A percentile compares a stretch with the other conserved stretches of the same genome.
Conservation (phyloP, 2,329 filamentous ascomycete species). For the Claviceps capensis region DNA sequence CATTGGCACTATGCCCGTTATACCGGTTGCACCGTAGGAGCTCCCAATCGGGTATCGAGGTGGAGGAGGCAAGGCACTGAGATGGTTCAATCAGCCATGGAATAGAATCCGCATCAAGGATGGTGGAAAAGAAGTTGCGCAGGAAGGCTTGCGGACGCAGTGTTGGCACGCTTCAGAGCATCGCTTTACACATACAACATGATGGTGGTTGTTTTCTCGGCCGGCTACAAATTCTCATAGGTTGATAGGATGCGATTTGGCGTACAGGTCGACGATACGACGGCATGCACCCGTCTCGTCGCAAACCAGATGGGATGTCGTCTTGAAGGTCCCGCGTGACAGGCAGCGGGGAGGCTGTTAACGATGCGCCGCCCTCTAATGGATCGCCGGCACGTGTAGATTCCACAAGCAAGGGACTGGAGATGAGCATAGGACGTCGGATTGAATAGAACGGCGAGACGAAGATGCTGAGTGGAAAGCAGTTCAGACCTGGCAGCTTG, state of each 20-base stretch:
- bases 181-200: slow-evolving; percentile 15
- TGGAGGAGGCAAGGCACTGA: slow-evolving; percentile 72
- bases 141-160: neutral
- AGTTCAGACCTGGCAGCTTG: neutral
- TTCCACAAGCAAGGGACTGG: neutral
- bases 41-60: slow-evolving; percentile 66
- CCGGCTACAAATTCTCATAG: neutral
- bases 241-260: neutral
- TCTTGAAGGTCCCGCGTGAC: neutral
- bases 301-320: neutral
- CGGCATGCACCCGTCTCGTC: neutral
- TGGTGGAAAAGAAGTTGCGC: neutral
- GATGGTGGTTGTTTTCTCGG: neutral
- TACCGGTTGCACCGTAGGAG: slow-evolving; percentile 56
- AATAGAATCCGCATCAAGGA: neutral
- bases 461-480: neutral
- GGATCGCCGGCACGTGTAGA: neutral
- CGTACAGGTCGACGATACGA: neutral
- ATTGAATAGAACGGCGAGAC: neutral
- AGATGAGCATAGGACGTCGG: neutral
- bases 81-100: neutral
- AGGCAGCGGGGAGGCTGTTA: neutral
- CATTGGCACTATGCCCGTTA: slow-evolving; percentile 56
- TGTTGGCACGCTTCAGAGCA: neutral
- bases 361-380: neutral